Base-by-base conservation (phyloP, 2,329 filamentous ascomycete species). In the Orbilia brochopaga region DNA sequence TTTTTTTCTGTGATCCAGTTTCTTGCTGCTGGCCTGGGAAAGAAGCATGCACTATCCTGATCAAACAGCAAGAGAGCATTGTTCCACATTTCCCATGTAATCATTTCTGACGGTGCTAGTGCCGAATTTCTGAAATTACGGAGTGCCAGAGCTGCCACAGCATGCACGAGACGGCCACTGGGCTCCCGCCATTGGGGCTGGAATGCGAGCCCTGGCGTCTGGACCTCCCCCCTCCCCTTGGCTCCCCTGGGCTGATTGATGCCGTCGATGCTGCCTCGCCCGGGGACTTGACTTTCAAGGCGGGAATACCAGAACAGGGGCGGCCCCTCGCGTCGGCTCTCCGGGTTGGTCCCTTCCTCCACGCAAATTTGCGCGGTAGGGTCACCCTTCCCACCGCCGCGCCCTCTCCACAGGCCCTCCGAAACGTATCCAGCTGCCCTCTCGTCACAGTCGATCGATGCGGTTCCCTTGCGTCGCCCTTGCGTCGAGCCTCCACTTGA, bases 31-130 rank as follows among this genome's bases (percentile, higher is more conserved):
- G 64, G 64, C 64, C 64, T 69, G 64, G 64, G 44, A 69, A 67
- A 69, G 64, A 67, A 69, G 64, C 64, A 69, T 69, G 64, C 64
- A 69, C 64, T 69, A 69, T 69, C 64, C 64, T 69, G 64, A 69
- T 61, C 46, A 17, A 69, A 69, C 46, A 17, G 37, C 37, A 35
- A 69, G 63, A 55, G 63, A 55, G 57, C 64, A 69, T 69, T 69
- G 64, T 69, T 69, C 64, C 64, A 69, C 61, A 61, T 69, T 69
- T 69, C 52, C 37, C 56, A 69, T 69, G 64, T 69, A 69, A 69
- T 69, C 64, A 69, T 69, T 69, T 69, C 64, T 69, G 55, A 69
- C 57, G 64, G 64, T 56, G 61, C 64, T 69, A 69, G 64, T 69
- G 64, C 63, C 63, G 57, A 61, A 57, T 69, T 61, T 67, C 63